Evolutionary conservation across 2,329 filamentous ascomycete genomes (phyloP), one percentile per base, ranked within the genome.

Genomic region (Dothideomycetidae sp.): DNA sequence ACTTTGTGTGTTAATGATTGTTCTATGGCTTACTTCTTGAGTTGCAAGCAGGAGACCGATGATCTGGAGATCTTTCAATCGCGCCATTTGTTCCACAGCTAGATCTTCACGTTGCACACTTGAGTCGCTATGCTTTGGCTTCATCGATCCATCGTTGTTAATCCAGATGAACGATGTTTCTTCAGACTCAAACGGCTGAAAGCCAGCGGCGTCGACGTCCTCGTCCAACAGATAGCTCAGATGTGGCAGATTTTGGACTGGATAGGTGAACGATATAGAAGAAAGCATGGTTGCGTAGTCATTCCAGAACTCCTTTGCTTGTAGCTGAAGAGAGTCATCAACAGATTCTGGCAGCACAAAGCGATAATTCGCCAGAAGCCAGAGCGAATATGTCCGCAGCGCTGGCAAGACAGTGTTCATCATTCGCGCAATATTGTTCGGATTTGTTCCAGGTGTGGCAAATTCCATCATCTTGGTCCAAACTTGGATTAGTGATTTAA

Each of bases 331-430:
- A 17, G 64, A 52, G 3, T 66, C 66, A 43, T 73, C 70, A 37
- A 64, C 64, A 13, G 62, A 53, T 36, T 72, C 63, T n/a, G 67
- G 64, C 38, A 66, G 59, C 13, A 80, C 56, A 4, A 71, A 60
- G 11, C 61, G 51, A 50, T 66, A 67, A 42, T 69, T 73, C 7
- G 66, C 64, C 11, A 71, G 56, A 36, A 81, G 61, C 78, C 78
- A 82, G 10, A 69, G 70, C 52, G 73, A 79, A 53, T 81, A 81
- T 31, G 79, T 62, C 10, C 77, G 72, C 32, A 82, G 59, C 19
- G 66, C 67, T 3, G 78, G 76, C 14, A 81, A 59, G 31, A 80
- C 62, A 41, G 73, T 67, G 21, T 71, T 67, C n/a, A 68, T 66
- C 37, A 74, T 63, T 3, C 67, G 64, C 9, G 71, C 73, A 31